A percentile compares a stretch with the other conserved stretches of the same genome.
Conservation (phyloP, 768 basidiomycete genomes). For the Lactarius indigo region DNA sequence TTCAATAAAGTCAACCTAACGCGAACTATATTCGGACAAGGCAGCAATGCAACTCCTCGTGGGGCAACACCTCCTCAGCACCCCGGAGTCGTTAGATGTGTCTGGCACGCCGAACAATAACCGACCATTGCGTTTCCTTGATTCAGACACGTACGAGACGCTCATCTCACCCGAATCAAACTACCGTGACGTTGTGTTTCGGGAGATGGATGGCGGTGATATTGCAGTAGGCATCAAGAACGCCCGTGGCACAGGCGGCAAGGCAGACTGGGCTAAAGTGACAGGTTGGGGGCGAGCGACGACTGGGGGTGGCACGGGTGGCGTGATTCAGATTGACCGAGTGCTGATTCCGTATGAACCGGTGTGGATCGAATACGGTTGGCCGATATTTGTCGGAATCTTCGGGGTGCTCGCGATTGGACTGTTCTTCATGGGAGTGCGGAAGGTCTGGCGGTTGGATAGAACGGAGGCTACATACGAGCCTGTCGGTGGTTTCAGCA, state of each 20-base stretch:
- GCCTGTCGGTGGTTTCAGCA: constrained; percentile 77
- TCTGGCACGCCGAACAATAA: constrained; percentile 53
- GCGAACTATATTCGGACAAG: constrained; percentile 53
- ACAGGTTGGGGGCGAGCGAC: constrained; percentile 76
- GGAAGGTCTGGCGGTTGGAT: constrained; percentile 67
- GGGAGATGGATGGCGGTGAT: constrained; percentile 45
- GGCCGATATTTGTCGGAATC: constrained; percentile 57
- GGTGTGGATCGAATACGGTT: constrained; percentile 79
- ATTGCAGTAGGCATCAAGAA: constrained; percentile 70
- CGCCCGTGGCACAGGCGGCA: constrained; percentile 60
- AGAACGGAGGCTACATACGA: constrained; percentile 87
- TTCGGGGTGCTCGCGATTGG: constrained; percentile 60
- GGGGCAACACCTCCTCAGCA: constrained; percentile 64
- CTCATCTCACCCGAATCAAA: constrained; percentile 60
- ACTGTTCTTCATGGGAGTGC: constrained; percentile 69
- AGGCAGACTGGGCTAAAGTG: constrained; percentile 61
- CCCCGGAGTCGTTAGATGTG: constrained; percentile 29
- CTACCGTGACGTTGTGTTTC: constrained; percentile 85
- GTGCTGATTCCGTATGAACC: constrained; percentile 82
- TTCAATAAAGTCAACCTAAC: constrained; percentile 88
- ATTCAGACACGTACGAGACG: constrained; percentile 72
- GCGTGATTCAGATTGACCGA: constrained; percentile 84
- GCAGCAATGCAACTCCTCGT: constrained; percentile 57
- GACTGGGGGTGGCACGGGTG: constrained; percentile 69
- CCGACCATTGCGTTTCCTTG: constrained; percentile 66